phyloP scores from a whole-genome alignment of 805 yeast species.

The Lachancea kluyveri region DNA sequence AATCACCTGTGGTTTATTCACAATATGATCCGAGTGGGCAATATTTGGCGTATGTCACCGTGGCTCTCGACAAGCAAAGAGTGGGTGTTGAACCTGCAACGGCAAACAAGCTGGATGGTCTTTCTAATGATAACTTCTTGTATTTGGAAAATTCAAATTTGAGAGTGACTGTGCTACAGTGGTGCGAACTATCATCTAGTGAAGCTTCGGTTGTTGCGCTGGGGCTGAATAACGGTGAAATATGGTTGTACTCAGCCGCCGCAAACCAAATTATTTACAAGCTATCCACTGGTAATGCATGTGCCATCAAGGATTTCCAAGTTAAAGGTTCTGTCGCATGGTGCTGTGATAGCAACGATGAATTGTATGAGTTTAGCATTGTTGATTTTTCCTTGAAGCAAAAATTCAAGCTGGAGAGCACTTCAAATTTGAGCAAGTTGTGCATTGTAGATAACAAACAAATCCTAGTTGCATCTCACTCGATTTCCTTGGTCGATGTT shows the following conservation, averaged over 20 bases:
- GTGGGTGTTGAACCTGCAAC: conserved; percentile 56
- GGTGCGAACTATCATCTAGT: conserved; percentile 20
- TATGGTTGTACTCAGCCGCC: conserved; percentile 62
- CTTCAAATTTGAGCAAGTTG: conserved; percentile 26
- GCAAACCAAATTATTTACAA: conserved; percentile 51
- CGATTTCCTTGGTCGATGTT: conserved; percentile 48
- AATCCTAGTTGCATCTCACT: conserved; percentile 61
- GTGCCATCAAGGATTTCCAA: conserved; percentile 46
- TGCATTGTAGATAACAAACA: conserved; percentile 29
- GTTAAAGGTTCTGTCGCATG: conserved; percentile 39
- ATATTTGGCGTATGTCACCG: conserved; percentile 56
- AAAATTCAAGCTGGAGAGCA: conserved; percentile 36
- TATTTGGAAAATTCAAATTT: conserved; percentile 22
- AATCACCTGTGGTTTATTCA: conserved; percentile 31
- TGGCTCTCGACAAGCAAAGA: conserved; percentile 66
- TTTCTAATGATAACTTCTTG: conserved; percentile 34
- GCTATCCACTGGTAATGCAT: conserved; percentile 40
- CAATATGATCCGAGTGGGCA: conserved; percentile 59
- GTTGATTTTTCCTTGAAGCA: conserved; percentile 36
- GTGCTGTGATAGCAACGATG: conserved; percentile 55
- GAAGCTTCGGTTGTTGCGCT: conserved; percentile 49
- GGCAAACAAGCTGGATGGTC: conserved; percentile 31
- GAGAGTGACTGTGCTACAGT: conserved; percentile 19
- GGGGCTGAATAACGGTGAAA: conserved; percentile 59
- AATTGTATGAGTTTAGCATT: conserved; percentile 57